Evolutionary conservation across 176 grass and related monocot genomes (phyloP).

Genomic region (Themeda triandra): DNA sequence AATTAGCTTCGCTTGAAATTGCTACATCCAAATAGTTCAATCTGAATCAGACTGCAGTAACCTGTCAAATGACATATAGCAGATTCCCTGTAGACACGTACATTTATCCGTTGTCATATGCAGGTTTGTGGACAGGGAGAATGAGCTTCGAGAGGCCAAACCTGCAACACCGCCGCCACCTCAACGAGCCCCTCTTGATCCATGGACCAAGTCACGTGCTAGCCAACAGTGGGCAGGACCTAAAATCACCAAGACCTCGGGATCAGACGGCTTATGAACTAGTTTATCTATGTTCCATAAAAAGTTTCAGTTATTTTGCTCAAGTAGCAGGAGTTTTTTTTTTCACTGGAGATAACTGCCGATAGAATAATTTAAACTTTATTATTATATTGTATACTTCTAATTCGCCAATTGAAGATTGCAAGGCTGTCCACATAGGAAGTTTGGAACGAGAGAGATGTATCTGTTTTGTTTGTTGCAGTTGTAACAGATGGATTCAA

Average conservation of each 20-base stretch:
- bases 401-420: not conserved
- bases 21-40: not conserved
- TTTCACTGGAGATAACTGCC: slow-evolving; percentile 28
- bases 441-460: not conserved
- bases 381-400: not conserved
- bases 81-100: not conserved
- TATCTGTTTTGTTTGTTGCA: not conserved
- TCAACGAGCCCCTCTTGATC: slow-evolving; percentile 63
- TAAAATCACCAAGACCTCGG: slow-evolving; percentile 48
- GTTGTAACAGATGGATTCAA: not conserved
- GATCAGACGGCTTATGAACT: slow-evolving; percentile 51
- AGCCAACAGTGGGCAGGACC: slow-evolving; percentile 69
- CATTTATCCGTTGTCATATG: not conserved
- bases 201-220: slow-evolving; percentile 71
- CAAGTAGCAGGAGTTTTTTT: not conserved
- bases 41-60: not conserved
- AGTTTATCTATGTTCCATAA: not conserved
- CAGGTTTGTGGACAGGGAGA: slow-evolving; percentile 94
- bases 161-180: slow-evolving; percentile 57
- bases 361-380: slow-evolving; percentile 42
- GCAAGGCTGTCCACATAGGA: not conserved
- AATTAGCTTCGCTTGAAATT: not conserved
- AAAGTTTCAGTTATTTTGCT: not conserved
- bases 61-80: not conserved
- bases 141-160: slow-evolving; percentile 87